Conservation (phyloP, 495 filamentous ascomycete species). For the Neurospora sp. region DNA sequence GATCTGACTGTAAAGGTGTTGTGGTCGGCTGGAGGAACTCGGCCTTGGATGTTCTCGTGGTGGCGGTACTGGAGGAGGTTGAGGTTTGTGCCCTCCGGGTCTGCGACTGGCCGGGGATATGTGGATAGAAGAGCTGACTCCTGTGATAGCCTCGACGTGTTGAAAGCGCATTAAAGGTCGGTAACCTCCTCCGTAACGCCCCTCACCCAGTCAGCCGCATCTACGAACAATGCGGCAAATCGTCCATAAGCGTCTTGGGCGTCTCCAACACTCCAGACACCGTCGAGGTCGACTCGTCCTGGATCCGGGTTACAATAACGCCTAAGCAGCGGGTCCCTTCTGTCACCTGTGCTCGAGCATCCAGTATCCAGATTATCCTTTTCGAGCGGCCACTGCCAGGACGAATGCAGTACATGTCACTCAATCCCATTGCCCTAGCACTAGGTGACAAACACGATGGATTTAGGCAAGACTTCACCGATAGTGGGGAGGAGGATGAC, state of each 20-base stretch:
- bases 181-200: conserved; percentile 72
- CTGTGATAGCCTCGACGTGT: conserved; percentile 51
- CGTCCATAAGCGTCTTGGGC: conserved; percentile 78
- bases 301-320: conserved; percentile 58
- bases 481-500: conserved; percentile 50
- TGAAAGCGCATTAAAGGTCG: conserved; percentile 75
- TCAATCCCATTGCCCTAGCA: conserved; percentile 78
- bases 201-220: conserved; percentile 73
- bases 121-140: conserved; percentile 1
- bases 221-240: conserved; percentile 71
- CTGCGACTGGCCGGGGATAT: neutral
- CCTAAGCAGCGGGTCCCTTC: conserved; percentile 49
- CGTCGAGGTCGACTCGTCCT: conserved; percentile 51
- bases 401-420: conserved; percentile 93
- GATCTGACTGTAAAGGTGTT: conserved; percentile 63
- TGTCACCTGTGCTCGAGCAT: conserved; percentile 56
- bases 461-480: conserved; percentile 18
- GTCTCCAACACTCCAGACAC: conserved; percentile 52
- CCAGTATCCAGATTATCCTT: conserved; percentile 76
- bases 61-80: conserved; percentile 81
- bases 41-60: conserved; percentile 76
- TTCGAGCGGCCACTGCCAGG: conserved; percentile 79
- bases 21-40: conserved; percentile 96
- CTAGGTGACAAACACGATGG: conserved; percentile 61
- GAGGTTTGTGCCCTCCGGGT: conserved; percentile 50